Conservation (phyloP, 108 stramenopile genomes). For the Skeletonema costatum region DNA sequence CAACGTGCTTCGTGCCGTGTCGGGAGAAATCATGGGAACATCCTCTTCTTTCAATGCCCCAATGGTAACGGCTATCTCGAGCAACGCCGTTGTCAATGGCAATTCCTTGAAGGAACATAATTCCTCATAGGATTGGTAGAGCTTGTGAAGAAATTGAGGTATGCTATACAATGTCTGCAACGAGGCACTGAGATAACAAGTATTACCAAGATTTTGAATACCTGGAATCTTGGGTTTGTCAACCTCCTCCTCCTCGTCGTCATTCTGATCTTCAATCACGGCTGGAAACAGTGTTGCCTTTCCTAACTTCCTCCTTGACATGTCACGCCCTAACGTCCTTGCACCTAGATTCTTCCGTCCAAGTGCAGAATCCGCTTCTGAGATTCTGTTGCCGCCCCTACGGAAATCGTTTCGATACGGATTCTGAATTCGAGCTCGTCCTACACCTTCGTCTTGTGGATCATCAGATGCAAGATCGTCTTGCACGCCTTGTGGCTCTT, state of each 20-base stretch:
- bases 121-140: constrained; percentile 31
- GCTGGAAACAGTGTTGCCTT: not conserved
- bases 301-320: not conserved
- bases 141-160: constrained; percentile 31
- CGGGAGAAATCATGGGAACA: constrained; percentile 14
- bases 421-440: not conserved
- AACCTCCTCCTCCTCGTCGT: not conserved
- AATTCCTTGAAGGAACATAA: constrained; percentile 11
- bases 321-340: not conserved
- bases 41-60: constrained; percentile 26
- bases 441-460: too few relatives aligned
- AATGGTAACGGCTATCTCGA: constrained; percentile 38
- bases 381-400: not conserved
- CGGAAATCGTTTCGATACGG: not conserved
- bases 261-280: constrained; percentile 9
- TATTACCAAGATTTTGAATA: constrained; percentile 78
- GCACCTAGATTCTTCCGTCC: not conserved
- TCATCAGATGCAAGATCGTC: too few relatives aligned
- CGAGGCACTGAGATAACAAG: constrained; percentile 82
- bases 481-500: too few relatives aligned
- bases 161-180: constrained; percentile 74
- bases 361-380: not conserved
- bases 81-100: constrained; percentile 41
- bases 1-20: constrained; percentile 15
- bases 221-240: constrained; percentile 28